These are phyloP conservation scores for Sphaerobolus stellatus DNA, from an alignment of 1,284 basidiomycete species.

Conservation along the genomic window DNA sequence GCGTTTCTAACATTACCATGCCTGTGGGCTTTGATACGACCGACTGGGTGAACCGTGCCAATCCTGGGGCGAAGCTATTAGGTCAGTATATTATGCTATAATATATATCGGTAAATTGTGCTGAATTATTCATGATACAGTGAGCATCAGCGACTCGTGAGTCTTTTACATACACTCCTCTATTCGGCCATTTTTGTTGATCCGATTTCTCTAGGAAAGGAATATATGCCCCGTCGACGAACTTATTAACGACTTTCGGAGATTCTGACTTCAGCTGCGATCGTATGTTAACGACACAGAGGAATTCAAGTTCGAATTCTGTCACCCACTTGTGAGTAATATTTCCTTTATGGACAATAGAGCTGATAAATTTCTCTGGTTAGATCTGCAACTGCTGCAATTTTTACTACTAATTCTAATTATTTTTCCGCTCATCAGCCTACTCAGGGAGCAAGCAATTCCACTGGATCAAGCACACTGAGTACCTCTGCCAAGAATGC, in stretches of 20 bases:
- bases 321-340: not conserved
- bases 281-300: slow-evolving; percentile 2
- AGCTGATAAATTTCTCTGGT: not conserved
- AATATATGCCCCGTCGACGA: slow-evolving; percentile 13
- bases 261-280: slow-evolving; percentile 10
- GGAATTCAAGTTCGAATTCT: slow-evolving; percentile 12
- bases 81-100: slow-evolving; percentile 34
- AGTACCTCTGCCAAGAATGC: not conserved
- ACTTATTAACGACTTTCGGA: slow-evolving; percentile 15
- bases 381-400: not conserved
- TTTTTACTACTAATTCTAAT: not conserved
- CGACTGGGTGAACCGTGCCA: slow-evolving; percentile 49
- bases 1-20: slow-evolving; percentile 46
- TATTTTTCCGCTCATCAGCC: not conserved
- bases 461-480: not conserved
- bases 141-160: slow-evolving; percentile 6
- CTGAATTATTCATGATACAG: slow-evolving; percentile 1
- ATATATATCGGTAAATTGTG: not conserved
- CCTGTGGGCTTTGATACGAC: slow-evolving; percentile 39
- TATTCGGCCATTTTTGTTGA: not conserved
- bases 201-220: slow-evolving; percentile 11
- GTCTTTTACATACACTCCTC: slow-evolving; percentile 1
- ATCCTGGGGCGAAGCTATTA: slow-evolving; percentile 38
- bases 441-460: not conserved
- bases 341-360: not conserved